Evolutionary conservation across 2,329 filamentous ascomycete species (phyloP), one percentile per base, ranked within the genome.

Genomic region (Trichoderma sp.): DNA sequence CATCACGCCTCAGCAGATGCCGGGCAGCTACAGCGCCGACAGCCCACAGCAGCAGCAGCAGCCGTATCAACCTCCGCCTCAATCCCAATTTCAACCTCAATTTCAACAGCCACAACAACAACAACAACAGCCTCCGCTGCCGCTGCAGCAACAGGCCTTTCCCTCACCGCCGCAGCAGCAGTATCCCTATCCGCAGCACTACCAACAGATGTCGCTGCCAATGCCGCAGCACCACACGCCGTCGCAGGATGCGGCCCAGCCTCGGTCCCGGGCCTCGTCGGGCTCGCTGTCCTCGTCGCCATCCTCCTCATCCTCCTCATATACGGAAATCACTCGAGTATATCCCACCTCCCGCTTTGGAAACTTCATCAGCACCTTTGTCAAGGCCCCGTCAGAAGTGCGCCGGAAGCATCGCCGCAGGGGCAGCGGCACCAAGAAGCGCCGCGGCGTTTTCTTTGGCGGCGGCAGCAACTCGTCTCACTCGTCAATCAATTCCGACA

Each of bases 401-500:
- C 85, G 84, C 31, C 83, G 83, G n/a, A 83, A 83, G 29, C 80
- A 79, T 5, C 82, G 83, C 56, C 84, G 84, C 78, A 83, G 84
- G 71, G 83, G 83, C 74, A 83, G 83, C 24, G 84, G 86, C 78
- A 87, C 86, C 74, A 87, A 86, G 78, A 86, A 85, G 77, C 86
- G 86, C 45, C 87, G 90, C 75, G 87, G 86, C 53, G 87, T 90
- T 75, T 87, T 93, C 71, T 86, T 92, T 75, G 88, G 91, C 75
- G 88, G 91, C 14, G 73, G 73, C 79, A 86, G 82, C 73, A 93
- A 91, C 79, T 92, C 89, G 2, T 93, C 91, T 1, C 92, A 90
- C 2, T 93, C 91, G 0, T 93, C 91, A 1, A 86, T 93, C 73
- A 91, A 93, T 82, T 90, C 89, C 24, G 92, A 94, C 80, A 84